These are phyloP conservation scores for Glebionis coronaria DNA, from an alignment of 129 eudicot genomes.

Conservation along the genomic window DNA sequence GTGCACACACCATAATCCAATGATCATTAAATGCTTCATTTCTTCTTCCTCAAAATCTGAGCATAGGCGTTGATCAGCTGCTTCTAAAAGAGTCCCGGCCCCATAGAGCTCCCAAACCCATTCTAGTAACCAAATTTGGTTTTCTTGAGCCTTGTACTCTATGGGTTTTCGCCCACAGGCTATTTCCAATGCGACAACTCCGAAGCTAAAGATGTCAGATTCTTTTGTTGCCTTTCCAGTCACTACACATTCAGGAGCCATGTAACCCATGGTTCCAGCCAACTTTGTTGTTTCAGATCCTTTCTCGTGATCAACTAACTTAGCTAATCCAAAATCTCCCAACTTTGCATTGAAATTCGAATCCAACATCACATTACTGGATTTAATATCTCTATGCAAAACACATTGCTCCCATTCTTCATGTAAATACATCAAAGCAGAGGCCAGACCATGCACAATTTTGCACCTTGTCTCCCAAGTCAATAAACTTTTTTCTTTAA, in stretches of 20 bases:
- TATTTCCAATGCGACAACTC: constrained; percentile 44
- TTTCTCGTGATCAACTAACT: constrained; percentile 49
- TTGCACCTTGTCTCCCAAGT: constrained; percentile 43
- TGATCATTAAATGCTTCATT: constrained; percentile 35
- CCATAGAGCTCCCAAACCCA: constrained; percentile 52
- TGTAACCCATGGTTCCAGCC: constrained; percentile 54
- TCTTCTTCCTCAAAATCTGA: constrained; percentile 25
- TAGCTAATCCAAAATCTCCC: constrained; percentile 53
- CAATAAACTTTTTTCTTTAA: constrained; percentile 25
- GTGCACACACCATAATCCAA: constrained; percentile 63
- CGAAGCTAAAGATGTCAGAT: constrained; percentile 51
- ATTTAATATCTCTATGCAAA: constrained; percentile 46
- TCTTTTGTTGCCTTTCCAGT: constrained; percentile 49
- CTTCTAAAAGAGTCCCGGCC: constrained; percentile 33
- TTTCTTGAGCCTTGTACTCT: constrained; percentile 17
- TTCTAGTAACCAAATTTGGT: constrained; percentile 19
- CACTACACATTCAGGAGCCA: constrained; percentile 49
- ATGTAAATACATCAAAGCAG: constrained; percentile 47
- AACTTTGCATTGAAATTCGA: constrained; percentile 39
- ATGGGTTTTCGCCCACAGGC: constrained; percentile 44
- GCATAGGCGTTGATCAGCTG: constrained; percentile 33
- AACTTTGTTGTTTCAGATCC: constrained; percentile 36
- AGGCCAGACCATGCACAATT: constrained; percentile 41
- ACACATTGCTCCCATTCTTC: constrained; percentile 56
- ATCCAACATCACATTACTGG: constrained; percentile 54